These are phyloP conservation scores for Eucalyptus marginata DNA, from an alignment of 345 rosid genomes.

Conservation along the genomic window DNA sequence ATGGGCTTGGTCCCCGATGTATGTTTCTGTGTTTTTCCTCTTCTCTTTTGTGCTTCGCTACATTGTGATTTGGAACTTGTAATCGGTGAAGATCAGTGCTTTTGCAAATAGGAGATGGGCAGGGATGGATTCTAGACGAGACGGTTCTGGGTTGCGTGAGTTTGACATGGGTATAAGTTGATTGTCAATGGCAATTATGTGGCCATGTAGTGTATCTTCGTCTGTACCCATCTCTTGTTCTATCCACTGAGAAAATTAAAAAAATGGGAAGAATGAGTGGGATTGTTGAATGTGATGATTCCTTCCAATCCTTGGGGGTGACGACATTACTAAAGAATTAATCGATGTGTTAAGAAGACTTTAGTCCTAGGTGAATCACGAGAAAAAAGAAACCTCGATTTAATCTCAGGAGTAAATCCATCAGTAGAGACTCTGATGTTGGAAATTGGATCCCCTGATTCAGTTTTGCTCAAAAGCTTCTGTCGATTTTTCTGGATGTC, in stretches of 20 bases:
- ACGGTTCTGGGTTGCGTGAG: background rate
- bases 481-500: background rate
- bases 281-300: background rate
- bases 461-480: background rate
- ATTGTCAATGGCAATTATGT: background rate
- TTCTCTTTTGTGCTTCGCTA: background rate
- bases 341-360: background rate
- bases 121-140: background rate
- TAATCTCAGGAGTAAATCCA: background rate
- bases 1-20: constrained; percentile 93
- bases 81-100: background rate
- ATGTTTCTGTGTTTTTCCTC: background rate
- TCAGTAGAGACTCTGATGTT: background rate
- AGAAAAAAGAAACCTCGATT: background rate
- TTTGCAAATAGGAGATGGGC: background rate
- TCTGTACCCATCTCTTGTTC: background rate
- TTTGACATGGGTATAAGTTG: background rate
- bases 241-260: background rate
- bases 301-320: background rate
- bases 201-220: background rate
- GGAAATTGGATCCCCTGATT: background rate
- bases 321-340: background rate
- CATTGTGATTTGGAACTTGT: background rate
- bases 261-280: background rate
- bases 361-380: background rate